Conservation (phyloP, 2,329 filamentous ascomycete genomes). For the Nemania sp. region DNA sequence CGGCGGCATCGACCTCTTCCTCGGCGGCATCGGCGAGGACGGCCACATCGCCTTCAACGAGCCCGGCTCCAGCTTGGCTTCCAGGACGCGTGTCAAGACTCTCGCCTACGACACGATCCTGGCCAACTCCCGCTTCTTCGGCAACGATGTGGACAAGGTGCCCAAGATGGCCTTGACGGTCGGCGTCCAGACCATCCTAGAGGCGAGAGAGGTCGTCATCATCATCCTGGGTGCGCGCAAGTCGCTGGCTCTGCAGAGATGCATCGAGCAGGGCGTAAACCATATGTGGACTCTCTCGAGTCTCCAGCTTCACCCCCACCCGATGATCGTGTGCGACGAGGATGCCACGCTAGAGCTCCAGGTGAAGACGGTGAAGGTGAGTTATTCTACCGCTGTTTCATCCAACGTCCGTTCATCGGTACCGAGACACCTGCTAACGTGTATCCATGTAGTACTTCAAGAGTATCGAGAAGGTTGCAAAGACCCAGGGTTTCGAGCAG, state of each 20-base stretch:
- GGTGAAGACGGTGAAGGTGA: conserved; percentile 71
- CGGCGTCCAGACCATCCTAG: conserved; percentile 80
- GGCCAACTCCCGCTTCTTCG: conserved; percentile 85
- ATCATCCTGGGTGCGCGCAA: conserved; percentile 85
- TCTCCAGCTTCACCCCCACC: conserved; percentile 78
- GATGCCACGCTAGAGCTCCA: conserved; percentile 75
- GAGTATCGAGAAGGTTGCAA: conserved; percentile 69
- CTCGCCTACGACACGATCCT: conserved; percentile 85
- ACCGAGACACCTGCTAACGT: conserved; percentile 10
- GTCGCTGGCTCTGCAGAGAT: conserved; percentile 76
- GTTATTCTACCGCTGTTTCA: conserved; percentile 6
- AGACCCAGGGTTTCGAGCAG: conserved; percentile 60
- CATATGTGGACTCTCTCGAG: conserved; percentile 90
- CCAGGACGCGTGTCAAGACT: conserved; percentile 82
- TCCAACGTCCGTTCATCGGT: background rate
- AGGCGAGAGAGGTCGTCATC: conserved; percentile 79
- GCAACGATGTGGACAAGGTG: conserved; percentile 72
- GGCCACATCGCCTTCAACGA: conserved; percentile 93
- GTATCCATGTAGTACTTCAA: conserved; percentile 65
- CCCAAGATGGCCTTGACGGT: conserved; percentile 84
- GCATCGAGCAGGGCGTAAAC: conserved; percentile 80
- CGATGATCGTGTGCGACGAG: conserved; percentile 83
- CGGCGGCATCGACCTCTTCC: conserved; percentile 84
- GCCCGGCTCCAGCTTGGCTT: conserved; percentile 77
- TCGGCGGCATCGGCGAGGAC: conserved; percentile 83